These are phyloP conservation scores for Sungouiozyma ichnusensis DNA, from an alignment of 805 yeast genomes.

Conservation along the genomic window DNA sequence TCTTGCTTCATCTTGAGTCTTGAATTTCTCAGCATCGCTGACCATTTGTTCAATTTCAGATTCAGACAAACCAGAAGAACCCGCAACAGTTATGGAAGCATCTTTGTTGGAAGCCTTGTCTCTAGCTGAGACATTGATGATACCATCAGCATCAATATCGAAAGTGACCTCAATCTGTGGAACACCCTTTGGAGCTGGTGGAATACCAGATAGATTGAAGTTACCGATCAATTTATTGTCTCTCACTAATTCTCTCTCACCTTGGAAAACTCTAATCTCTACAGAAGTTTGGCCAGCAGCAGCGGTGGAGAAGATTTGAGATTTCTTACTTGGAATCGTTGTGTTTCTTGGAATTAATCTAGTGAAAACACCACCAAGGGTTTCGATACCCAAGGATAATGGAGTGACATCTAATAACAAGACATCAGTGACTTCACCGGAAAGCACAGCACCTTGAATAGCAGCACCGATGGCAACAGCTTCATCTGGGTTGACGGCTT, in stretches of 20 bases:
- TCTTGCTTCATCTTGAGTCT: slow-evolving; percentile 79
- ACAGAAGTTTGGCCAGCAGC: slow-evolving; percentile 95
- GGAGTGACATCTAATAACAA: slow-evolving; percentile 83
- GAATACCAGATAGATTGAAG: slow-evolving; percentile 90
- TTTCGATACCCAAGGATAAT: slow-evolving; percentile 86
- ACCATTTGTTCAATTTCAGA: slow-evolving; percentile 87
- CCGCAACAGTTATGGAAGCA: slow-evolving; percentile 92
- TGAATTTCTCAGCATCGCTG: slow-evolving; percentile 79
- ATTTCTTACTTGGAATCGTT: slow-evolving; percentile 92
- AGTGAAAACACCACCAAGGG: slow-evolving; percentile 96
- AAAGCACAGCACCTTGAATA: slow-evolving; percentile 91
- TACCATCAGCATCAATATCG: slow-evolving; percentile 96
- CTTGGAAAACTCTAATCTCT: slow-evolving; percentile 97
- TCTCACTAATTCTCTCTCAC: slow-evolving; percentile 96
- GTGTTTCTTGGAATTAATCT: slow-evolving; percentile 83
- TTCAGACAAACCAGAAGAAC: slow-evolving; percentile 87
- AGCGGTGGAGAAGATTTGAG: slow-evolving; percentile 93
- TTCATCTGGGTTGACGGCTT: slow-evolving; percentile 90
- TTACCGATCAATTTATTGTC: slow-evolving; percentile 96
- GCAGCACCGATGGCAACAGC: slow-evolving; percentile 97
- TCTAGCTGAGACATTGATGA: slow-evolving; percentile 87
- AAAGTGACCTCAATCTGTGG: slow-evolving; percentile 84
- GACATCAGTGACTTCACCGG: slow-evolving; percentile 92
- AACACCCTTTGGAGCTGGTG: slow-evolving; percentile 71
- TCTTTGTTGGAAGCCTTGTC: slow-evolving; percentile 92